phyloP scores from a whole-genome alignment of 108 stramenopile genomes.

The Stephanodiscus minutulus region DNA sequence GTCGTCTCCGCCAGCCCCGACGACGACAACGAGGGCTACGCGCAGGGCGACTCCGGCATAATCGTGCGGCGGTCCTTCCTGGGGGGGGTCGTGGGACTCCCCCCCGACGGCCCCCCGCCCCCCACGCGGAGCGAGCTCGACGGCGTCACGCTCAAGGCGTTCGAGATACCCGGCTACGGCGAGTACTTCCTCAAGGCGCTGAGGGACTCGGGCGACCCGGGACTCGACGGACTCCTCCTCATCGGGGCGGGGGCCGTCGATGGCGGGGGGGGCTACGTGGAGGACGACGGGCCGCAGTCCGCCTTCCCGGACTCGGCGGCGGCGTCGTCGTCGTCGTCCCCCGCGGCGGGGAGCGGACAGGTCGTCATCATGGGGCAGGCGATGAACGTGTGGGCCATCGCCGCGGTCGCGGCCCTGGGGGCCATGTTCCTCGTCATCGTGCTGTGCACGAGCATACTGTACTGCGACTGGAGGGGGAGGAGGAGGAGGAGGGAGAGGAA shows the following conservation, averaged over 20 bases:
- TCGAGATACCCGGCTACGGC: constrained; percentile 34
- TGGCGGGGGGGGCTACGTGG: background rate
- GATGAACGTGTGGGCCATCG: constrained; percentile 41
- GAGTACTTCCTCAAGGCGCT: constrained; percentile 27
- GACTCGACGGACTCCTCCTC: constrained; percentile 28
- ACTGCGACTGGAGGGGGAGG: constrained; percentile 44
- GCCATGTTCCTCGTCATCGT: constrained; percentile 45
- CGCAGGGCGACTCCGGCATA: constrained; percentile 4
- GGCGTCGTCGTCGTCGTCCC: background rate
- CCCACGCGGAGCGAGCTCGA: constrained; percentile 93
- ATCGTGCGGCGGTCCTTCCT: constrained; percentile 29
- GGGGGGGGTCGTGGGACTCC: constrained; percentile 45
- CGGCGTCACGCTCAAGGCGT: constrained; percentile 61
- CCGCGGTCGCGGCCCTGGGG: constrained; percentile 40
- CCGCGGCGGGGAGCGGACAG: background rate
- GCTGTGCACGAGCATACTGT: constrained; percentile 38
- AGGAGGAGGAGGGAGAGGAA: constrained; percentile 24
- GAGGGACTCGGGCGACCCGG: constrained; percentile 11
- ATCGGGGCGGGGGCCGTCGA: constrained; percentile 20
- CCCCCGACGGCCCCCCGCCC: constrained; percentile 46
- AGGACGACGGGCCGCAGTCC: background rate
- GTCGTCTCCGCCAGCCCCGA: constrained; percentile 23
- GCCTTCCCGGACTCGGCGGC: background rate
- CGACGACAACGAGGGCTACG: background rate
- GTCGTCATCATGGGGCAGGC: background rate